Evolutionary conservation across 352 stramenopile species (phyloP), one percentile per base, ranked within the genome.

Genomic region (Phytopythium mirpurense): DNA sequence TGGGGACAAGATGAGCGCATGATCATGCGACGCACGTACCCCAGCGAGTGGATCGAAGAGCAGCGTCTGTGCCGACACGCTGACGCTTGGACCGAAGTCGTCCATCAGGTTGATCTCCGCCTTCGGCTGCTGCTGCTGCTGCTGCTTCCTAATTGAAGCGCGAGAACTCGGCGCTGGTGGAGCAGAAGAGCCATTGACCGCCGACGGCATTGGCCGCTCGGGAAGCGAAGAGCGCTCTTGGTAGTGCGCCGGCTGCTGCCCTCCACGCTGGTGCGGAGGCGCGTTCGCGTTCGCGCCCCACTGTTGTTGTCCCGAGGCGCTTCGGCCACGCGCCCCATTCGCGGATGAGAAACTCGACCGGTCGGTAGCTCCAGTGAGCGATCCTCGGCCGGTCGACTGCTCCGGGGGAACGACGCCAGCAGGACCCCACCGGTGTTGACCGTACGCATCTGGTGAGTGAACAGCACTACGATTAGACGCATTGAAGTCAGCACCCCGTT

Each of bases 51-150:
- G 83, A 59, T 93, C 83, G 49, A 93, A 93, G 10, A 89, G 67
- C 56, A 93, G 54, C 29, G 77, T 54, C 56, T 90, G 78, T 23
- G 73, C 83, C 5, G 83, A 75, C 8, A 88, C 68, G 26, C 60
- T 88, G 36, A 87, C 64, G 27, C 55, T 81, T 2, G 82, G 74
- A 1, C 61, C 72, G 58, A 84, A 86, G 44, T 90, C 81, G 43
- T 83, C 83, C 34, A 93, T 78, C 34, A 93, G 53, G 45, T 93
- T 87, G 56, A 93, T 87, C 51, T 91, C 78, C 6, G 62, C 60
- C 45, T 88, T 67, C 68, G 32, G 68, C 42, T 54, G 66, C 19
- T 23, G 56, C 42, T 54, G 66, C 19, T 23, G 56, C 18, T 48
- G 43, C 12, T 60, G 58, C 16, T 48, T 51, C 15, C 29, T 52